phyloP scores from a whole-genome alignment of 768 basidiomycete genomes.

The Coprinopsis marcescibilis region DNA sequence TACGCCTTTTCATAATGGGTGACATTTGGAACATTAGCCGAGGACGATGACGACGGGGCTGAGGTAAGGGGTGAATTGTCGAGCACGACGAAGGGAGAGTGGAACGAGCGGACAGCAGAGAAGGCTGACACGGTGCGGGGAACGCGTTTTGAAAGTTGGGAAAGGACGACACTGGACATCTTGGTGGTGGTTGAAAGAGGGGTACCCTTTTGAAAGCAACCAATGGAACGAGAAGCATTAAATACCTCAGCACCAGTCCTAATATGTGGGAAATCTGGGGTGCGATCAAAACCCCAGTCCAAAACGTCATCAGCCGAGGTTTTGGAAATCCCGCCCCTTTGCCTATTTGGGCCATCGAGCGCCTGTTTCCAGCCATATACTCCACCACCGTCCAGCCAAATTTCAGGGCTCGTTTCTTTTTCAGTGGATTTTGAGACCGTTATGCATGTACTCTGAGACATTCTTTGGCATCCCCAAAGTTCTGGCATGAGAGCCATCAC shows the following conservation, averaged over 20 bases:
- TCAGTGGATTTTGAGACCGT: too few species aligned
- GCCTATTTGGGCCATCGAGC: too few species aligned
- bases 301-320: too few species aligned
- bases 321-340: too few species aligned
- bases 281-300: neutral
- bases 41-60: conserved; percentile 44
- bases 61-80: conserved; percentile 28
- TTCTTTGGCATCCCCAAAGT: conserved; percentile 3
- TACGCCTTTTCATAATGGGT: conserved; percentile 57
- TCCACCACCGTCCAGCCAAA: too few species aligned
- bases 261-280: conserved; percentile 25
- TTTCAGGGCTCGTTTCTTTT: too few species aligned
- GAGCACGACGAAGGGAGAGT: conserved; percentile 55
- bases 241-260: conserved; percentile 17
- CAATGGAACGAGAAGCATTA: conserved; percentile 6
- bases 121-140: conserved; percentile 16
- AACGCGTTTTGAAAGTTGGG: conserved; percentile 19
- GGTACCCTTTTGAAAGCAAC: conserved; percentile 7
- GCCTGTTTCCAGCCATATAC: too few species aligned
- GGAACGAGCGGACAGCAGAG: conserved; percentile 45
- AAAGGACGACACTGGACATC: conserved; percentile 29
- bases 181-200: conserved; percentile 10
- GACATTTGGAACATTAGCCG: conserved; percentile 24
- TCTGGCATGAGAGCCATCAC: neutral
- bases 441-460: too few species aligned